Evolutionary conservation across 2,329 filamentous ascomycete genomes (phyloP), one percentile per base, ranked within the genome.

Genomic region (Pseudopithomyces maydicus): DNA sequence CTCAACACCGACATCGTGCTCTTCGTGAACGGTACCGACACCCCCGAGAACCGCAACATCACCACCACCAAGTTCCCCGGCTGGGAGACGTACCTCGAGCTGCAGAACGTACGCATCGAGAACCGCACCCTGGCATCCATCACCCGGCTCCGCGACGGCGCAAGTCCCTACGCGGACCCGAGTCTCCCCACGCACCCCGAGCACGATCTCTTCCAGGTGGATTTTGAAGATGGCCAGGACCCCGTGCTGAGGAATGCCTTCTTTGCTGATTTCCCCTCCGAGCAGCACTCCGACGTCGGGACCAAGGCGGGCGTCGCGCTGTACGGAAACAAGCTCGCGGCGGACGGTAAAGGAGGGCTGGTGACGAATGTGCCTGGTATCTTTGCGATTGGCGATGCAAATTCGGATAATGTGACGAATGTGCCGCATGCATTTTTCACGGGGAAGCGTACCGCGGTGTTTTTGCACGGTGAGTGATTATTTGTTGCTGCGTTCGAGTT

Each of bases 311-410:
- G 48, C 41, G 48, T 51, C 12, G 29, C 35, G 36, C 35, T 51
- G 1, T 51, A 51, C 10, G 48, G 48, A 10, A 51, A 41, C 8
- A 51, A 51, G 20, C 48, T 51, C 12, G 48, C 48, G 5, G 48
- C 48, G 7, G 48, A 51, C 5, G n/a, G 22, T 17, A 36, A 35
- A 2, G 48, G 35, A 14, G 48, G 48, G 2, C 20, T 51, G 22
- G 48, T 51, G 3, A 51, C 48, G 8, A 51, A 51, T 29, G 22
- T 51, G n/a, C 48, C 48, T 5, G 48, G 48, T 7, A 41, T 51
- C 48, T 51, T 51, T 29, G 48, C 48, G 14, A 51, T 51, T 29
- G 48, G 48, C 35, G 48, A 51, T 41, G 48, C 48, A 1, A 51
- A 51, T 17, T 51, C 48, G 2, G 48, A 51, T 22, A 51, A 51